Percentiles rank a stretch among this genome's conserved stretches.
Evolutionary conservation across 1,139 yeast genomes (phyloP).

Genomic region (Pichia sp.): DNA sequence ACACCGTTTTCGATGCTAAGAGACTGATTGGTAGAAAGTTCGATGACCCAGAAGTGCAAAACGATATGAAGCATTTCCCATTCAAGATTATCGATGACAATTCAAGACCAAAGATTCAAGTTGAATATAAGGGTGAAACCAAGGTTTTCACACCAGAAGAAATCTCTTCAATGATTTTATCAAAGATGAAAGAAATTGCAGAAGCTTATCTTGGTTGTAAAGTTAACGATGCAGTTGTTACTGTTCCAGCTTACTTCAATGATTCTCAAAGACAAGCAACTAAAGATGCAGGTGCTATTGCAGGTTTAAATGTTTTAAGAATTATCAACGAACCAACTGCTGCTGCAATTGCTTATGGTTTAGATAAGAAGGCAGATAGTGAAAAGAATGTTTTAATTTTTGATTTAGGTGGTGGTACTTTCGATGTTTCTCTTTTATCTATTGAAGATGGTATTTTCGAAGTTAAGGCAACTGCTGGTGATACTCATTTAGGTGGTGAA

Average conservation of each 20-base stretch:
- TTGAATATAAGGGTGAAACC: conserved; percentile 85
- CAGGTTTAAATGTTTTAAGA: conserved; percentile 90
- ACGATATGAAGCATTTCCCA: conserved; percentile 94
- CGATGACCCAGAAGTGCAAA: conserved; percentile 83
- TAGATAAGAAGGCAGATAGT: conserved; percentile 83
- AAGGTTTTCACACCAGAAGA: conserved; percentile 94
- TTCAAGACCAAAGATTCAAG: conserved; percentile 86
- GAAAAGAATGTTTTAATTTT: conserved; percentile 75
- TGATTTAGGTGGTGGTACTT: conserved; percentile 97
- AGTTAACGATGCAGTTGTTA: conserved; percentile 88
- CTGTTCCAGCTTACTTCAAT: conserved; percentile 94
- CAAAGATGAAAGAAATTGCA: conserved; percentile 95
- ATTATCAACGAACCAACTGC: conserved; percentile 96
- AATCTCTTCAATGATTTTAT: conserved; percentile 88
- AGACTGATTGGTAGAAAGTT: conserved; percentile 94
- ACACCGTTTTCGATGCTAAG: conserved; percentile 95
- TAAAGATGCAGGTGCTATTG: conserved; percentile 95
- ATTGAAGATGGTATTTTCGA: conserved; percentile 98
- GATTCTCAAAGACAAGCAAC: conserved; percentile 97
- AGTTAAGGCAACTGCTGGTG: conserved; percentile 99
- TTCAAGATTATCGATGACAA: conserved; percentile 76
- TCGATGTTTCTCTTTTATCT: conserved; percentile 89
- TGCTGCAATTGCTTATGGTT: conserved; percentile 96
- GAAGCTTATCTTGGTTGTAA: conserved; percentile 87
- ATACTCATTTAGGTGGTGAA: conserved; percentile 99